Evolutionary conservation across 768 basidiomycete genomes (phyloP), one percentile per base, ranked within the genome.

Genomic region (Rhizopogon roseolus): DNA sequence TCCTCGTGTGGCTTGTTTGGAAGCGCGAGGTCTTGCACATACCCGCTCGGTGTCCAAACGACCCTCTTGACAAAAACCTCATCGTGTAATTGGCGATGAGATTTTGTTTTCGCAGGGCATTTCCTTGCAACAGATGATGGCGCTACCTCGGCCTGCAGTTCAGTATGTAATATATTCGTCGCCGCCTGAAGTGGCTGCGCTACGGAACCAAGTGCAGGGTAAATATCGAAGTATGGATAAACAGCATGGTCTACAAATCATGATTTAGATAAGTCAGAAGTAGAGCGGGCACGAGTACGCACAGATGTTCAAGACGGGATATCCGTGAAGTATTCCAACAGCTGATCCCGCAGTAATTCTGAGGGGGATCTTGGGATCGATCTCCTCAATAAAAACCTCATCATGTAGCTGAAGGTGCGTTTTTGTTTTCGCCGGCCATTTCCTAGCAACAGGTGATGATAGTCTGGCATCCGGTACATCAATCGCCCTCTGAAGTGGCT

Each of bases 31-130:
- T 65, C 64, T 38, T 60, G 57, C 10, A 25, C 36, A 40, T 58
- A 56, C 41, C 68, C 69, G 32, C 65, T 69, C 6, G 70, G 68
- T 11, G 69, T 65, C 56, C 60, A 60, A 10, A 64, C 62, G n/a
- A 60, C 37, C 8, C 61, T 64, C 17, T 62, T 55, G 25, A 60
- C 61, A 37, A 73, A 75, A 5, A 75, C 66, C 27, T 63, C 60
- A 1, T 34, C 28, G 45, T 74, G 73, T 13, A 75, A 66, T 14
- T 71, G 64, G n/a, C 50, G 3, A 22, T 22, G 22, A 22, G 65
- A 66, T 36, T 36, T 36, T 36, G 34, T 48, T 54, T 66, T 75
- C 58, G 69, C 66, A 8, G 27, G 3, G 17, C 38, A 37, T 42
- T 54, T 19, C 36, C 54, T 1, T 29, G 22, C 22, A 1, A 22